Evolutionary conservation across 2,329 filamentous ascomycete genomes (phyloP), one percentile per base, ranked within the genome.

Genomic region (Diaporthe citriasiana): DNA sequence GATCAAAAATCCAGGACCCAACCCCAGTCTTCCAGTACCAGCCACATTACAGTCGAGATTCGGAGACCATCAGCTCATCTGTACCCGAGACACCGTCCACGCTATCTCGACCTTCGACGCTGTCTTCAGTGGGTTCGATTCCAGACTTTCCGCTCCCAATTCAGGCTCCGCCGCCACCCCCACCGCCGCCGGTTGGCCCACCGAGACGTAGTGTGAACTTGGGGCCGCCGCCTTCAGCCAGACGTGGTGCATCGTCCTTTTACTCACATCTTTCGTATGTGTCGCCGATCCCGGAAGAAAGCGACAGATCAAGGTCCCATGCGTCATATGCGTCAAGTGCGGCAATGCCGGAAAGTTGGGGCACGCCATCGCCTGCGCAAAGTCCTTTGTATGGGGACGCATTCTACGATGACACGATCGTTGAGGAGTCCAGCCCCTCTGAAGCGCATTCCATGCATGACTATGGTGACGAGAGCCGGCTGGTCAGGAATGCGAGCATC

Each of bases 281-380:
- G 35, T 93, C 93, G 0, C 93, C 93, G 0, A 95, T 95, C 70
- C 92, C 91, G 0, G 93, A 95, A 81, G 93, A 95, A 79, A 89
- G 88, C 76, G 87, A 89, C 0, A 85, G 87, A 33, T 84, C 87
- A 4, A 84, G 87, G 71, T 90, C 91, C 0, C 89, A 90, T 79
- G 86, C 87, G 38, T 94, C 93, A 0, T 92, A 90, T 78, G 93
- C 90, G 30, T 95, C 93, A 3, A 95, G 93, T 77, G 89, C 91
- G 47, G 93, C 90, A 0, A 93, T 95, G 80, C 93, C 93, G 1
- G 89, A 91, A 27, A 91, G 86, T 77, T 95, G 92, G 89, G 89
- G 86, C 6, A 88, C 86, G 6, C 80, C 83, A 17, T 88, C 88
- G 0, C 85, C 85, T 3, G 81, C 81, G 17, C 80, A 80, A 42